Evolutionary conservation across 2,329 filamentous ascomycete genomes (phyloP).

Genomic region (Epichloe sibirici): DNA sequence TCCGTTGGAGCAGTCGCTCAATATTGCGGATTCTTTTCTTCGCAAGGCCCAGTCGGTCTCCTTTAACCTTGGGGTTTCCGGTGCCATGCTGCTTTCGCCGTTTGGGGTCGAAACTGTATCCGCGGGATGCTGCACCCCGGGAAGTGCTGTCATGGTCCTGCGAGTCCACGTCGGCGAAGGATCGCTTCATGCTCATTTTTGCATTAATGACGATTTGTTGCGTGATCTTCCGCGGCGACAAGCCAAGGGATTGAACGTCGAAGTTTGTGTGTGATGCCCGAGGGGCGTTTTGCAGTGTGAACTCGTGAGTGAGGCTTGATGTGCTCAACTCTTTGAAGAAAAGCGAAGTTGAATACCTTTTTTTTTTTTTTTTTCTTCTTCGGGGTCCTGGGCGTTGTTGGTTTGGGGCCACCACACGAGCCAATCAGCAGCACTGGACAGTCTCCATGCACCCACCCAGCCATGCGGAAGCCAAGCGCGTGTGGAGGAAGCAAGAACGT

Average conservation of each 20-base stretch:
- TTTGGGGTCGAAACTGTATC: conserved; percentile 11
- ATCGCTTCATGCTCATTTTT: conserved; percentile 21
- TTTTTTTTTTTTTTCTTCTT: not conserved
- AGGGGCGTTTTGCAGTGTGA: not conserved
- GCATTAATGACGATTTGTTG: not conserved
- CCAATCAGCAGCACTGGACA: not conserved
- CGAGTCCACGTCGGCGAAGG: conserved; percentile 16
- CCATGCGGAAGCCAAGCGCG: not conserved
- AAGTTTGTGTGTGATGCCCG: not conserved
- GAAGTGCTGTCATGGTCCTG: conserved; percentile 3
- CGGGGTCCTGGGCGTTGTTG: not conserved
- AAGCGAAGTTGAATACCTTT: not conserved
- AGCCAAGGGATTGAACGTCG: not conserved
- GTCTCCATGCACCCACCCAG: not conserved
- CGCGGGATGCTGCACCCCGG: not conserved
- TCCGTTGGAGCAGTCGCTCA: conserved; percentile 49
- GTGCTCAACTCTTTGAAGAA: not conserved
- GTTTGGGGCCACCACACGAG: not conserved
- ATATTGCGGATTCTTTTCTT: conserved; percentile 64
- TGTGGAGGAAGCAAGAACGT: no score
- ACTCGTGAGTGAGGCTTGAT: not conserved
- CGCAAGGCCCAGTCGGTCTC: conserved; percentile 43
- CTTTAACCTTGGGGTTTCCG: conserved; percentile 30
- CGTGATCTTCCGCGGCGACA: not conserved
- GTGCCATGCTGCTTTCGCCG: conserved; percentile 22